Evolutionary conservation across 345 rosid genomes (phyloP), one percentile per base, ranked within the genome.

Genomic region (Salix suchowensis): DNA sequence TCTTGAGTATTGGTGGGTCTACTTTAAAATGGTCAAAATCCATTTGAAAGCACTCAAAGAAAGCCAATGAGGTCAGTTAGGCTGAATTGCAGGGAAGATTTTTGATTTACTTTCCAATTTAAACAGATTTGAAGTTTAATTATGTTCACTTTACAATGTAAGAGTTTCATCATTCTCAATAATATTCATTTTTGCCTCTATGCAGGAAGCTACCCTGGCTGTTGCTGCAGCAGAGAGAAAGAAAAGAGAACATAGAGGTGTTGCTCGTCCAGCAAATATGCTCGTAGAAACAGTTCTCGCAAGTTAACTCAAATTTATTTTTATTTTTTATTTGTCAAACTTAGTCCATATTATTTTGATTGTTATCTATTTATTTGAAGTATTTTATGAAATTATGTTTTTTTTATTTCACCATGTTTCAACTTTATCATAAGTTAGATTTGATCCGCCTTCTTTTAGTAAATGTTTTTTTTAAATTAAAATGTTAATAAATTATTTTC

Each of bases 21-120:
- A 92, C 89, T 86, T 87, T 96, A 82, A 96, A 91, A 84, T 95
- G 98, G 99, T 95, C 98, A 73, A 88, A 91, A 86, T 91, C 98
- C 76, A 91, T 93, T 0, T 64, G 98, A 93, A 89, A 85, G 77
- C 86, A 65, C 75, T 91, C 95, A 21, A 92, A 87, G 89, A 91
- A 89, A 87, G 97, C 88, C 78, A 92, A 86, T 81, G 95, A 93
- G 99, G 99, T 96, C 24, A 44, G 80, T 62, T 79, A 71, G 86
- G 72, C 65, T 79, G 64, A 55, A 68, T 40, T 44, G 19, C 28
- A 78, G 71, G 65, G 42, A 65, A 65, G 61, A 11, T 28, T 10
- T 23, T 8, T 32, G 16, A 40, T 7, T 39, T 14, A 40, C 64
- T 72, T 62, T 4, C 15, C 10, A 15, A 1, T 1, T 24, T n/a